Conservation (phyloP, 148 eudicot genomes). For the Fagopyrum homotropicum region DNA sequence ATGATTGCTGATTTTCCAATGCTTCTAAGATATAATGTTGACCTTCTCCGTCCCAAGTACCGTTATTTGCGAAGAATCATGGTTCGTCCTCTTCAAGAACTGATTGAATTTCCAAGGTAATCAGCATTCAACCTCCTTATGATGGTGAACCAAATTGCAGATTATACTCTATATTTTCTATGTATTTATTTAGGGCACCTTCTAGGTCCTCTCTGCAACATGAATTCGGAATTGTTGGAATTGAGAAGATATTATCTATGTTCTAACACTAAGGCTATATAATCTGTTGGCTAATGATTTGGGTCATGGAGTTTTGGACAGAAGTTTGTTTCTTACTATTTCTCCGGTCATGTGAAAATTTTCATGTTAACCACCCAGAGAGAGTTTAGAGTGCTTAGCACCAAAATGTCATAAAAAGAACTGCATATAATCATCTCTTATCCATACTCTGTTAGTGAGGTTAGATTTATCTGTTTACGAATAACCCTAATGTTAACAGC, state of each 20-base stretch:
- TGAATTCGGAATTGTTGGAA: neutral
- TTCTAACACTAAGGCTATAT: neutral
- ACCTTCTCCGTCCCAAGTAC: conserved; percentile 86
- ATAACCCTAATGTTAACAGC: neutral
- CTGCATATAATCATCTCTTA: too few species aligned
- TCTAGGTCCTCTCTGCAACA: neutral
- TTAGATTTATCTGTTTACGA: too few species aligned
- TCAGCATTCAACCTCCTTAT: neutral
- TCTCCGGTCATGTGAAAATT: too few species aligned
- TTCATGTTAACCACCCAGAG: too few species aligned
- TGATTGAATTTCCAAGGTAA: conserved; percentile 91
- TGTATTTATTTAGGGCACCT: neutral
- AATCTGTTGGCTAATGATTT: too few species aligned
- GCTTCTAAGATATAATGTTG: conserved; percentile 76
- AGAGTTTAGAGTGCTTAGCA: too few species aligned
- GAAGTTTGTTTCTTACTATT: too few species aligned
- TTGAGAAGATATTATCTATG: too few species aligned
- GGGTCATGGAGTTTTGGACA: too few species aligned
- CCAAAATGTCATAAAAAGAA: too few species aligned
- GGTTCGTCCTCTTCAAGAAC: conserved; percentile 81
- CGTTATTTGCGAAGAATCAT: conserved; percentile 73
- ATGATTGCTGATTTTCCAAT: conserved; percentile 93
- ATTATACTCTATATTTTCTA: too few species aligned
- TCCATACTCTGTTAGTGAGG: too few species aligned
- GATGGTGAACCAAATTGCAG: neutral